A percentile compares a stretch with the other conserved stretches of the same genome.
Conservation (phyloP, 176 grass and related monocot genomes). For the barley (Hordeum vulgare) region DNA sequence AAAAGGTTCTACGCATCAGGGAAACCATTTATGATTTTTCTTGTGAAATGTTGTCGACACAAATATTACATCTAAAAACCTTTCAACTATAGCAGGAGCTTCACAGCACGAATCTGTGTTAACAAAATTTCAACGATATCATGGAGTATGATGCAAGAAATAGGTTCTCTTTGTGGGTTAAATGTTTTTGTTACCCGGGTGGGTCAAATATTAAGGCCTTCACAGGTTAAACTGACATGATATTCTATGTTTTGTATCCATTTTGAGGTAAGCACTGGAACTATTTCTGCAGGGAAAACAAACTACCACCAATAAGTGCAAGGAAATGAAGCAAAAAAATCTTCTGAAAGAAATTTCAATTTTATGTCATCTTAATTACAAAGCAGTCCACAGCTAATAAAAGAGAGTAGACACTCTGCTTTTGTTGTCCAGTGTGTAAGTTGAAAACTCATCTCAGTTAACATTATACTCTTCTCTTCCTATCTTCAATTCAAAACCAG, state of each 20-base stretch:
- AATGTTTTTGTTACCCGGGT: background rate
- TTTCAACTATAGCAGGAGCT: background rate
- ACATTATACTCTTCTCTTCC: background rate
- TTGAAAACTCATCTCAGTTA: background rate
- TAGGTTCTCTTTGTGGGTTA: background rate
- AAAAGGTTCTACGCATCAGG: background rate
- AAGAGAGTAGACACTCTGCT: background rate
- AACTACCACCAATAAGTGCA: background rate
- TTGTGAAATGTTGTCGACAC: background rate
- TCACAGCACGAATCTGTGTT: background rate
- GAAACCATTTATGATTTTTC: background rate
- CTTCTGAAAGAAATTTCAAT: background rate
- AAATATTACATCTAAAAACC: background rate
- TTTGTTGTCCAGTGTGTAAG: background rate
- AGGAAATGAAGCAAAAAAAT: background rate
- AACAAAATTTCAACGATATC: background rate
- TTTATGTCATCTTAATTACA: background rate
- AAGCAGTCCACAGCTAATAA: background rate
- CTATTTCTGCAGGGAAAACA: background rate
- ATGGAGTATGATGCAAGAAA: background rate
- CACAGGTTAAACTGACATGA: background rate
- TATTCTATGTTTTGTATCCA: background rate
- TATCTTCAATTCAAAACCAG: background rate
- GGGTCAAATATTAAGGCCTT: background rate
- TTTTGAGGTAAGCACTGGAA: background rate